These are phyloP conservation scores for Plasmopara muralis DNA, from an alignment of 352 stramenopile species.

Conservation along the genomic window DNA sequence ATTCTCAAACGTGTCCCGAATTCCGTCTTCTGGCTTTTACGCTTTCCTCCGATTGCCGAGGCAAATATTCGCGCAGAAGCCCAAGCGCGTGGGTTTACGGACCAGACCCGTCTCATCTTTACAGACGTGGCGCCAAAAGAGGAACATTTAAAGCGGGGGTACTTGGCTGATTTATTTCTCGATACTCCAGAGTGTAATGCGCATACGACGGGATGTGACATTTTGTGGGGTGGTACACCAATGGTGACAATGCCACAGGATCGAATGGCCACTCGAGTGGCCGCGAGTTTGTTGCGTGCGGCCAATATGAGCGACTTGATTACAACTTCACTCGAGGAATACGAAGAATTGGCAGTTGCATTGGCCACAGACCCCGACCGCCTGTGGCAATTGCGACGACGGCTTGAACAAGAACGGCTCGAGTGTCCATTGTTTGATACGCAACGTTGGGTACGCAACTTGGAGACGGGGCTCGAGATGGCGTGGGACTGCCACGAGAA, in stretches of 20 bases:
- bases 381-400: constrained; percentile 66
- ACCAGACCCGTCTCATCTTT: constrained; percentile 62
- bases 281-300: constrained; percentile 75
- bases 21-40: constrained; percentile 88
- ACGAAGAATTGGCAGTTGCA: constrained; percentile 87
- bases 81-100: constrained; percentile 53
- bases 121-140: constrained; percentile 85
- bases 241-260: constrained; percentile 88
- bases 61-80: constrained; percentile 84
- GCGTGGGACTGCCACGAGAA: constrained; percentile 72
- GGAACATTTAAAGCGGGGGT: constrained; percentile 86
- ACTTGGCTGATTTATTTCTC: constrained; percentile 88
- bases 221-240: constrained; percentile 88
- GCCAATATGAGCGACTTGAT: constrained; percentile 81
- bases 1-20: constrained; percentile 90
- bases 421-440: constrained; percentile 80
- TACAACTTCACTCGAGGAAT: constrained; percentile 65
- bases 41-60: constrained; percentile 77
- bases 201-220: constrained; percentile 89
- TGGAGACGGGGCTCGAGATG: constrained; percentile 70
- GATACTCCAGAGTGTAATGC: constrained; percentile 90
- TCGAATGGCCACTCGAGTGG: constrained; percentile 87
- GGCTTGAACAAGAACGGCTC: constrained; percentile 59
- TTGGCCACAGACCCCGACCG: constrained; percentile 85
- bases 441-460: constrained; percentile 69